phyloP scores from a whole-genome alignment of 2,329 filamentous ascomycete genomes.

The Cladosporium sp. region DNA sequence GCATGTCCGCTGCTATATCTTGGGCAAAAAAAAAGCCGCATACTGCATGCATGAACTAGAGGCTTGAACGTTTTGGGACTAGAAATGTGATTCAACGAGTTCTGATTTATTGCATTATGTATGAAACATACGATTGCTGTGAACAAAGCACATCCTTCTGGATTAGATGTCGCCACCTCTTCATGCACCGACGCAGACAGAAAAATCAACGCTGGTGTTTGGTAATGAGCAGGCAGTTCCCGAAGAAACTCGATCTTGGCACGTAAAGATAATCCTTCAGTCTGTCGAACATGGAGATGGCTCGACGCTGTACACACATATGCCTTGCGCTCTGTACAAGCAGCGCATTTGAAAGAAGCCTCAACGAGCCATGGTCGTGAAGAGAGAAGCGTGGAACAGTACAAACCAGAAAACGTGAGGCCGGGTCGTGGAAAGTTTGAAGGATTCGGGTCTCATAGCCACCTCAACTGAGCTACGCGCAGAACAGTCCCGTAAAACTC shows the following conservation, averaged over 20 bases:
- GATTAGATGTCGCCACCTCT: slow-evolving; percentile 52
- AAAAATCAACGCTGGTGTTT: slow-evolving; percentile 55
- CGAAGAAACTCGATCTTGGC: slow-evolving; percentile 52
- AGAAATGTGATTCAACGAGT: too few relatives aligned
- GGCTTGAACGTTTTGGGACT: too few relatives aligned
- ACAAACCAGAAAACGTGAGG: slow-evolving; percentile 7
- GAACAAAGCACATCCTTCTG: too few relatives aligned
- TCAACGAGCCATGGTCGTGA: not conserved
- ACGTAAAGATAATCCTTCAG: slow-evolving; percentile 63
- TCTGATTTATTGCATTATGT: too few relatives aligned
- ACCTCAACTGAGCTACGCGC: slow-evolving; percentile 11
- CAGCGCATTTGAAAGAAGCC: slow-evolving; percentile 20
- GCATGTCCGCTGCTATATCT: too few relatives aligned
- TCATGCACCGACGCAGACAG: slow-evolving; percentile 59
- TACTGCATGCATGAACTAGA: too few relatives aligned
- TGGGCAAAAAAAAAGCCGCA: too few relatives aligned
- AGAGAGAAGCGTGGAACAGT: slow-evolving; percentile 4
- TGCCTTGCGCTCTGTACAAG: slow-evolving; percentile 41
- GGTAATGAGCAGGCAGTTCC: slow-evolving; percentile 54
- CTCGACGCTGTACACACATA: slow-evolving; percentile 69
- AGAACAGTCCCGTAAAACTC: slow-evolving; percentile 9
- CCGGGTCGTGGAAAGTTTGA: slow-evolving; percentile 7
- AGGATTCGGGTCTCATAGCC: slow-evolving; percentile 14
- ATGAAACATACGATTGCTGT: too few relatives aligned
- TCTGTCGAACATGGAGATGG: slow-evolving; percentile 55